These are phyloP conservation scores for Aspergillus taichungensis DNA, from an alignment of 495 filamentous ascomycete genomes.

Conservation along the genomic window DNA sequence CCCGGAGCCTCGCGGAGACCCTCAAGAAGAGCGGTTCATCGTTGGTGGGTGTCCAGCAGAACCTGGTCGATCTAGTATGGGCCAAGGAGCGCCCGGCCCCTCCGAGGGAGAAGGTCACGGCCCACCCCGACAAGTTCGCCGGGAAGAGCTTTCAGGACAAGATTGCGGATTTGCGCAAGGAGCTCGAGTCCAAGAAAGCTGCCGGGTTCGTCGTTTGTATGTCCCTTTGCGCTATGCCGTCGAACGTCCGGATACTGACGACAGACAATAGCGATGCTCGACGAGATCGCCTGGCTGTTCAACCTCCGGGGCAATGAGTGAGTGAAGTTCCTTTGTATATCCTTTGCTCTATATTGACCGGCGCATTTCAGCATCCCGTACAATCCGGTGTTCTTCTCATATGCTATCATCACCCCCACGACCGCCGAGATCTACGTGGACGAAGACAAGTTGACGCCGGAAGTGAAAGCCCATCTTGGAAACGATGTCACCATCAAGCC, in stretches of 20 bases:
- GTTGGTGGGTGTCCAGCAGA: constrained; percentile 62
- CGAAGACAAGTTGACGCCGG: constrained; percentile 60
- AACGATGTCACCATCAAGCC: constrained; percentile 69
- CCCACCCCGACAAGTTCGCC: constrained; percentile 61
- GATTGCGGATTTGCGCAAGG: constrained; percentile 77
- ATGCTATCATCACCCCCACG: constrained; percentile 77
- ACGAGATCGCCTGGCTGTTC: constrained; percentile 97
- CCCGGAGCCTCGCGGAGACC: constrained; percentile 76
- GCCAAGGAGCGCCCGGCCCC: constrained; percentile 59
- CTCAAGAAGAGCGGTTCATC: constrained; percentile 78
- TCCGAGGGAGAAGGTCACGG: constrained; percentile 66
- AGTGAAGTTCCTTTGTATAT: constrained; percentile 8
- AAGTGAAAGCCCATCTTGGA: constrained; percentile 61
- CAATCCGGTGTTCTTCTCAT: constrained; percentile 98
- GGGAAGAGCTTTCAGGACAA: constrained; percentile 82
- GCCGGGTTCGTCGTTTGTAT: constrained; percentile 79
- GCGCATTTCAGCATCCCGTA: constrained; percentile 67
- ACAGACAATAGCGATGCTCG: constrained; percentile 60
- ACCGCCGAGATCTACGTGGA: constrained; percentile 81
- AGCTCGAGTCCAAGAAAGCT: constrained; percentile 84
- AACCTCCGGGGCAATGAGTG: constrained; percentile 92
- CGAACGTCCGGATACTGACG: constrained; percentile 12
- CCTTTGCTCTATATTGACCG: neutral
- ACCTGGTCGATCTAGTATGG: constrained; percentile 87
- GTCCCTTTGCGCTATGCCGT: neutral